Evolutionary conservation across 768 basidiomycete genomes (phyloP), one percentile per base, ranked within the genome.

Genomic region (Mycena maculata): DNA sequence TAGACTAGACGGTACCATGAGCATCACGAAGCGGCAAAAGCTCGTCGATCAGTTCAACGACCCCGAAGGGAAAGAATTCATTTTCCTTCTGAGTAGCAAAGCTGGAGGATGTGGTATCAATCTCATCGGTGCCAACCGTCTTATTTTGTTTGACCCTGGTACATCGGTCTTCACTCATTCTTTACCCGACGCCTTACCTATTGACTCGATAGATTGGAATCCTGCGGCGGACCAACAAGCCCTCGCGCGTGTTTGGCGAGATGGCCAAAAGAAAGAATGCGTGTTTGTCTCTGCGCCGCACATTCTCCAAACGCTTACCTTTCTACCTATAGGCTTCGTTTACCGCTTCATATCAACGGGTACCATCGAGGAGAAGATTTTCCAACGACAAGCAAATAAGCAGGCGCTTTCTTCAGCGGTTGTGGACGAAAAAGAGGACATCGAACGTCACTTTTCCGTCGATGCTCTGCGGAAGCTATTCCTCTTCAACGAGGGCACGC

Each of bases 231-330:
- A 99, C 78, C 98, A 99, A 76, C 97, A 99, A 77, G 97, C 97
- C 10, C 85, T 99, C 7, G 97, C 97, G 47, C 95, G 97, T 76
- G 97, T 99, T 11, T 99, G 97, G 97, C 93, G 97, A 81, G 97
- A 99, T 75, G 97, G 97, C 0, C 97, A 99, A 78, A 99, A 98
- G 88, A 99, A 99, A 87, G 96, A 98, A 80, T 99, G 97, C 96
- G 74, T 58, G 92, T 75, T 20, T 7, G 11, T 23, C 31, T 16
- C 31, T 16, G 33, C 44, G 67, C 38, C 25, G 33, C 3, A 15
- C 25, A 15, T 36, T 54, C 50, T 11, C 20, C 13, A 18, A 23
- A 11, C 12, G 13, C 41, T 25, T 3, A 36, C 23, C 8, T 60
- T 38, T 38, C 44, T 38, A n/a, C n/a, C n/a, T n/a, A 20, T 54